Base-by-base conservation (phyloP, 2,329 filamentous ascomycete genomes). In the Cercospora berteroae region DNA sequence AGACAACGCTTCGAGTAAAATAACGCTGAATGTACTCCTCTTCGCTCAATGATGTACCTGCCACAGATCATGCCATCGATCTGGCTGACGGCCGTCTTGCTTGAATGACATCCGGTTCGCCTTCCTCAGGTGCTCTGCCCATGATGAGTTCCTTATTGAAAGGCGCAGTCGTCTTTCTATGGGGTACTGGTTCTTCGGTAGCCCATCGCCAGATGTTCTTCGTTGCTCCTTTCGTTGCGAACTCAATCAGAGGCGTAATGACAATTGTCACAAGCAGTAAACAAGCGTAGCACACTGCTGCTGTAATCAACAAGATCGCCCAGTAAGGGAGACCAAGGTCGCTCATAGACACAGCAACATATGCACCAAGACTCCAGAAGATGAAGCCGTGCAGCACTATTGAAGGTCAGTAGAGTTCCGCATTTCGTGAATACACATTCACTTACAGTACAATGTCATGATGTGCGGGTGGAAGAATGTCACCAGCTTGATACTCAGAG, bases 391-490 rank as follows among this genome's bases (percentile, higher is more conserved):
- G 82, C 59, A 83, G 76, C 7, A 84, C 71, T 72, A 31, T 10
- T n/a, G 8, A 13, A 3, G 6, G 57, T 69, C 62, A 67, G 64
- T 25, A 29, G 1, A 13, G 33, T 8, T 18, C 8, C 7, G n/a
- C 13, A 7, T 39, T 52, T 29, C 25, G 6, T n/a, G 16, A 12
- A 27, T 12, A 23, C 3, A 2, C n/a, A 23, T 27, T 31, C 36
- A 66, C 69, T 71, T 78, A 71, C 71, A 57, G 69, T 84, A 84
- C 63, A 84, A 81, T 42, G 81, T 83, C 73, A 83, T 83, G 70
- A 83, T 81, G 71, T 84, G 82, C 5, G 82, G 82, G 72, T 83
- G 83, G 18, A 83, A 72, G 55, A 78, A 74, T 5, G 81, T 77
- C 29, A 83, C 75, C 23, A 79, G 58, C 23, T 76, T 78, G 4